Base-by-base conservation (phyloP, 1,284 basidiomycete species). In the Ustilago esculenta region DNA sequence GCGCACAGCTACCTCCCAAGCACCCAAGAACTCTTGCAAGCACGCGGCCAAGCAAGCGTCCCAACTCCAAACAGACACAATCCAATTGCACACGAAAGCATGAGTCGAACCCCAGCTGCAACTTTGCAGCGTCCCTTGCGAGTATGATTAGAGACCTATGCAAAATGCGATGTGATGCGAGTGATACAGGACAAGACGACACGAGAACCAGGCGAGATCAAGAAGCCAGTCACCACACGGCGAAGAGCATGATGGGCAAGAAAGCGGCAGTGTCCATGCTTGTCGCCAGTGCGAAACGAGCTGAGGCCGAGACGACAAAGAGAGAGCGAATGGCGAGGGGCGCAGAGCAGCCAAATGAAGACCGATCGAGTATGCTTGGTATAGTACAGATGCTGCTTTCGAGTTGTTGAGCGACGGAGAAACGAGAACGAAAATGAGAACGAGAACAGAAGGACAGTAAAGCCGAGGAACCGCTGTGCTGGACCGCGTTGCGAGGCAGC, bases 101-200 rank as follows among this genome's bases (percentile, higher is more conserved):
- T 6, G 27, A 30, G 33, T n/a, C 10, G n/a, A 56, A 63, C 45
- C 42, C 59, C 32, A 40, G 51, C 57, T 65, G 61, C 54, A 65
- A 21, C 21, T n/a, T 39, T 47, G 54, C 61, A 58, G 54, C 61
- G 54, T 42, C 45, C 54, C 61, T 49, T 25, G 41, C 54, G 61
- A 65, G 61, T 65, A 65, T 65, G 40, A 58, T 57, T 58, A 56
- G 40, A 51, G 58, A 61, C 58, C 50, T 25, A 51, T 61, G 58
- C 58, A 61, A 46, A 54, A 48, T 34, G 20, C 29, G 40, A 51
- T 47, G 56, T 39, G 57, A 53, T 60, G 51, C 57, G 51, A 60
- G 44, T 48, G 43, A 45, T 39, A 43, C 34, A 48, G 15, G 42
- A 52, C n/a, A 29, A 43, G 29, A 34, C 20, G 23, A 20, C 32